These are phyloP conservation scores for Capsella bursapastoris DNA, from an alignment of 345 rosid species.

Conservation along the genomic window DNA sequence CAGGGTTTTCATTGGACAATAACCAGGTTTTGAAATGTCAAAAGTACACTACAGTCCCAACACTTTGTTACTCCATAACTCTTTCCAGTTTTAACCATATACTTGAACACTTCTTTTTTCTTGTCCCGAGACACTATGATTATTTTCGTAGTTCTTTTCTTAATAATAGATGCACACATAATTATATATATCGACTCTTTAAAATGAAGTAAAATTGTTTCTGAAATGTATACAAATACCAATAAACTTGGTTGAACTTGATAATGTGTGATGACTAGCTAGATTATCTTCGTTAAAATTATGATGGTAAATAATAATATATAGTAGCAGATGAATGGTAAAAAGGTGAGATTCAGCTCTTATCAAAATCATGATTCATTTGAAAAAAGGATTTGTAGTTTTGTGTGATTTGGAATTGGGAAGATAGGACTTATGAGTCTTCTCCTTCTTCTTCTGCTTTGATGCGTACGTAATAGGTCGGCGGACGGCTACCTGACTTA, in stretches of 20 bases:
- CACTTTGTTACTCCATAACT: conserved; percentile 16
- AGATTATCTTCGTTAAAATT: not conserved
- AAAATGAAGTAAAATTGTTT: not conserved
- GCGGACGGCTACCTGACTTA: conserved; percentile 43
- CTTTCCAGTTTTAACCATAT: conserved; percentile 1
- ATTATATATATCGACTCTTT: not conserved
- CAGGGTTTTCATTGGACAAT: conserved; percentile 13
- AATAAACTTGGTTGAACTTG: not conserved
- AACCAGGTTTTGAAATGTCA: not conserved
- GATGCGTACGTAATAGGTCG: conserved; percentile 43
- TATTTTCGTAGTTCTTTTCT: not conserved
- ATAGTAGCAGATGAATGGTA: not conserved
- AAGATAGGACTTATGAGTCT: conserved; percentile 27
- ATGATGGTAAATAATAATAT: not conserved
- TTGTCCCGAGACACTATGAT: not conserved
- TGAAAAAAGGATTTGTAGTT: not conserved
- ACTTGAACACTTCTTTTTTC: not conserved
- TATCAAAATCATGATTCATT: not conserved
- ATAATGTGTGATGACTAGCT: not conserved
- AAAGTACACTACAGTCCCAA: not conserved
- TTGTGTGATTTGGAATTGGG: conserved; percentile 10
- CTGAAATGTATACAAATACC: not conserved
- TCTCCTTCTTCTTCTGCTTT: not conserved
- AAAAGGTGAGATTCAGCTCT: not conserved
- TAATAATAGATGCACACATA: not conserved